Evolutionary conservation across 2,329 filamentous ascomycete species (phyloP), one percentile per base, ranked within the genome.

Genomic region (Sporothrix schenckii): DNA sequence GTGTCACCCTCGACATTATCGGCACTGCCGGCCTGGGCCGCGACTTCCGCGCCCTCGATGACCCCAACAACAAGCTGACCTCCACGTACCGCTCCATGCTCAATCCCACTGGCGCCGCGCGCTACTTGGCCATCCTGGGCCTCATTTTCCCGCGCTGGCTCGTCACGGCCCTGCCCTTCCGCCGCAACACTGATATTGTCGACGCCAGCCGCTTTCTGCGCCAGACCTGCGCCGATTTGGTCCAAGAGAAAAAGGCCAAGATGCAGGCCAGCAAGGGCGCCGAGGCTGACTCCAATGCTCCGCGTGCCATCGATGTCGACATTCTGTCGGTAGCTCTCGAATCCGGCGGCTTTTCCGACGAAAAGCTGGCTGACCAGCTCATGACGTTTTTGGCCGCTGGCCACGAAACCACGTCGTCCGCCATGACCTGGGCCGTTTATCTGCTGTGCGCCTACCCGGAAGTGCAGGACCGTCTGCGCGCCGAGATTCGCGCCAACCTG

Each of bases 381-480:
- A 95, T 96, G 92, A 96, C 92, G 0, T 95, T 96, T 81, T 86
- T 96, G 5, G 91, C 90, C 0, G 93, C 93, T 0, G 90, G 90
- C 27, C 92, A 94, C 78, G 91, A 94, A 80, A 94, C 92, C 0
- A 94, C 91, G 0, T 88, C 92, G 0, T 86, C 89, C 0, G 85
- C 91, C 21, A 83, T 95, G 77, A 91, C 89, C n/a, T 94, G 91
- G 91, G 86, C 89, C 3, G 80, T 89, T 9, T 92, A 93, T 77
- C 81, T 90, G 56, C 85, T 95, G n/a, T 87, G 87, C 74, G 83
- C 84, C 24, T 80, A 92, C 75, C 89, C 87, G 0, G 83, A 88
- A 0, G 81, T 91, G 2, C 91, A 95, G 80, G 79, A 79, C 27
- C 84, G 85, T 2, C 86, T 96, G 3, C 89, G 92, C 27, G 80